phyloP scores from a whole-genome alignment of 371 early-diverging fungal genomes.

The Syncephalastrum contaminatum region DNA sequence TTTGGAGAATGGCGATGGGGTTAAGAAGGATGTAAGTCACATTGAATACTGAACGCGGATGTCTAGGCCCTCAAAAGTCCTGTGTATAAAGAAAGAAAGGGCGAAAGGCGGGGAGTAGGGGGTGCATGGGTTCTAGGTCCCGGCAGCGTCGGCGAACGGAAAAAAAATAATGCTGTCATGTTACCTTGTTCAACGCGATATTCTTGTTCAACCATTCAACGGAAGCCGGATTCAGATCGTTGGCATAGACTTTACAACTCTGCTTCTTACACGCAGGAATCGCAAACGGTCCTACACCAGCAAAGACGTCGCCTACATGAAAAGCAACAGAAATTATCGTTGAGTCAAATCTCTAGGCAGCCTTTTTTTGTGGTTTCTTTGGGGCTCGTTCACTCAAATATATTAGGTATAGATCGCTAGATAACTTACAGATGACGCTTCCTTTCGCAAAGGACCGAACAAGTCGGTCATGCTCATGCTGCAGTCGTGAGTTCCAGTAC shows the following conservation, averaged over 20 bases:
- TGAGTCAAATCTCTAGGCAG: no score
- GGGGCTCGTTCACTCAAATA: no score
- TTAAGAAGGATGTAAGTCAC: background rate
- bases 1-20: no score
- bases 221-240: constrained; percentile 96
- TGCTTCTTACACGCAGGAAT: constrained; percentile 87
- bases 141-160: no score
- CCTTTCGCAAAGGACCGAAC: constrained; percentile 70
- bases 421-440: constrained; percentile 68
- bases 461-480: constrained; percentile 92
- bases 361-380: no score
- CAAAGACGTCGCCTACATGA: constrained; percentile 88
- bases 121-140: no score
- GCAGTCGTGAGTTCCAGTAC: constrained; percentile 99
- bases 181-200: constrained; percentile 82
- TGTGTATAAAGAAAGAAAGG: no score
- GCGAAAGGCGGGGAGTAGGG: no score
- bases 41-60: background rate
- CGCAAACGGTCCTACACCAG: constrained; percentile 99
- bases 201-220: constrained; percentile 82
- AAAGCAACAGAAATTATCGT: background rate
- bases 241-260: constrained; percentile 89
- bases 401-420: background rate
- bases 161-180: no score
- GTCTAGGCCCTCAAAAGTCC: no score